phyloP scores from a whole-genome alignment of 495 filamentous ascomycete genomes.

The Ramalina peruviana region DNA sequence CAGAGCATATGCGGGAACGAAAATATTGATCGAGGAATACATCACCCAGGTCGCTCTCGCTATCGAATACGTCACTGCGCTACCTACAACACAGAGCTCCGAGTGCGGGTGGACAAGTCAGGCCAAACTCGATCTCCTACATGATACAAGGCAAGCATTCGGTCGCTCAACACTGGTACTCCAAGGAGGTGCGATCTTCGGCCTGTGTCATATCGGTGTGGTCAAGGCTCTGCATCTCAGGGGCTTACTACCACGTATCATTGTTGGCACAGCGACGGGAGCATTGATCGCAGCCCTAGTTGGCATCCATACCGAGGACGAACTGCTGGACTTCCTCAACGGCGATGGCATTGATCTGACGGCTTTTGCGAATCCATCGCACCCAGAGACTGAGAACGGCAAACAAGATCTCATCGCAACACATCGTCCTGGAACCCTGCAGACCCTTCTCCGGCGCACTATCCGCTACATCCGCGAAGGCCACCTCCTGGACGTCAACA shows the following conservation, averaged over 20 bases:
- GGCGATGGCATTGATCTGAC: conserved; percentile 73
- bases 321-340: conserved; percentile 60
- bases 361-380: conserved; percentile 43
- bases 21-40: conserved; percentile 82
- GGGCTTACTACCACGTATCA: conserved; percentile 78
- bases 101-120: conserved; percentile 58
- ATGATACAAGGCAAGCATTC: conserved; percentile 83
- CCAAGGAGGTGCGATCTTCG: conserved; percentile 87
- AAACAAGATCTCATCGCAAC: conserved; percentile 14
- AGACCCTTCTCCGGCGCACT: conserved; percentile 46
- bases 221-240: conserved; percentile 76
- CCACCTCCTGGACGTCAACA: conserved; percentile 67
- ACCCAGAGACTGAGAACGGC: conserved; percentile 8
- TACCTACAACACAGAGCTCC: conserved; percentile 46
- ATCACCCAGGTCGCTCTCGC: conserved; percentile 70
- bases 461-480: conserved; percentile 56
- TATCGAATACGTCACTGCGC: conserved; percentile 58
- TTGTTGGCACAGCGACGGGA: conserved; percentile 81
- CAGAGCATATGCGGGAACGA: conserved; percentile 75
- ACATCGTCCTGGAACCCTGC: conserved; percentile 29
- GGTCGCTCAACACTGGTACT: conserved; percentile 75
- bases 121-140: conserved; percentile 73
- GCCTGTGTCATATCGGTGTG: conserved; percentile 80
- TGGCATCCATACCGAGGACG: conserved; percentile 77
- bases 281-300: conserved; percentile 86